These are phyloP conservation scores for Russula earlei DNA, from an alignment of 768 basidiomycete genomes.

Conservation along the genomic window DNA sequence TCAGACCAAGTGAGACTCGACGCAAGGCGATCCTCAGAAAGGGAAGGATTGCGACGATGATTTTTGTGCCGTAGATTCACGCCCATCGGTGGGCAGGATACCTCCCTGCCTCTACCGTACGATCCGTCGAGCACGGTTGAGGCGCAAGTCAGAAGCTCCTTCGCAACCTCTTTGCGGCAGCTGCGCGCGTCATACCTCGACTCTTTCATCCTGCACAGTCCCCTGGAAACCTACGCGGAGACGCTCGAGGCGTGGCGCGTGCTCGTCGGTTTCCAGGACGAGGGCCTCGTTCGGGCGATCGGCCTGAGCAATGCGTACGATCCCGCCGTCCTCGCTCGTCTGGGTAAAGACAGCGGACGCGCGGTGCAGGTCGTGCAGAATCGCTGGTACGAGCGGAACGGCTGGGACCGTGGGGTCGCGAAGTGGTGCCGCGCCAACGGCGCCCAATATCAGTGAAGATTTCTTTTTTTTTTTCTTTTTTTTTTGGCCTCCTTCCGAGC, in stretches of 20 bases:
- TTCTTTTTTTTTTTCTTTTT: conserved; percentile 21
- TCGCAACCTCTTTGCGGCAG: conserved; percentile 55
- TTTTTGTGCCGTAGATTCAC: conserved; percentile 48
- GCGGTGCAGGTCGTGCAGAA: conserved; percentile 70
- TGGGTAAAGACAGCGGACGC: conserved; percentile 41
- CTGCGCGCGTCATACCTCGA: conserved; percentile 68
- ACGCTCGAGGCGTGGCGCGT: conserved; percentile 64
- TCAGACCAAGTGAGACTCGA: conserved; percentile 59
- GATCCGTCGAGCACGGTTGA: conserved; percentile 41
- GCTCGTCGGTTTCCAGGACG: conserved; percentile 52
- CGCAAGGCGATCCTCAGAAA: background rate
- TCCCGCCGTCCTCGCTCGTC: conserved; percentile 39
- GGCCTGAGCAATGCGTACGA: conserved; percentile 78
- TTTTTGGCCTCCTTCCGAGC: background rate
- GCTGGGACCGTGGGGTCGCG: conserved; percentile 60
- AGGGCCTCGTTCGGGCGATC: conserved; percentile 53
- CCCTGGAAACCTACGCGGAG: conserved; percentile 44
- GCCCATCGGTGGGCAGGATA: conserved; percentile 63
- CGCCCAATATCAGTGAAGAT: conserved; percentile 69
- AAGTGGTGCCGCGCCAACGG: conserved; percentile 52
- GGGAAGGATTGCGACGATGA: background rate
- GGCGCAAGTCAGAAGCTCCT: conserved; percentile 54
- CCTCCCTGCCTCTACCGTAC: conserved; percentile 63
- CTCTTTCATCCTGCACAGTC: conserved; percentile 72
- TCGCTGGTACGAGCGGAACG: conserved; percentile 76